Percentiles rank a stretch among this genome's conserved stretches.
These are phyloP conservation scores for Megacollybia platyphylla DNA, from an alignment of 1,284 basidiomycete species.

Conservation along the genomic window DNA sequence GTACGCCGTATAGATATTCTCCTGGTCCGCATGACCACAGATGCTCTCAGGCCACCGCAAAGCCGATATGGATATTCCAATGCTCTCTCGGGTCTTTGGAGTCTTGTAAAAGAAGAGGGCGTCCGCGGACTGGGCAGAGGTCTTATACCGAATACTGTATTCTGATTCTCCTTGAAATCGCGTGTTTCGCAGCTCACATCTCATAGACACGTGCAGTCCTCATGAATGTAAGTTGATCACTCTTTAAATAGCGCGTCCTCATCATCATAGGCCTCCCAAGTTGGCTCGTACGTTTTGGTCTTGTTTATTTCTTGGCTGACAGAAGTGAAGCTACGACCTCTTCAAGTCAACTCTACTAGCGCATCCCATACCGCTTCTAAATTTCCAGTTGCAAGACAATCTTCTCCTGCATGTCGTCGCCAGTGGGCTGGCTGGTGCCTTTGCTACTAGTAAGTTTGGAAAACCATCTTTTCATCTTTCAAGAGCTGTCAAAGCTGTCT, in stretches of 20 bases:
- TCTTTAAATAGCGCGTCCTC: conserved; percentile 5
- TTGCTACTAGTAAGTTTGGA: conserved; percentile 63
- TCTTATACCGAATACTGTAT: conserved; percentile 68
- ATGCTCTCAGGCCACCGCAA: conserved; percentile 61
- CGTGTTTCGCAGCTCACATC: conserved; percentile 5
- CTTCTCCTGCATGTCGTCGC: conserved; percentile 52
- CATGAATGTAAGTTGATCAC: conserved; percentile 60
- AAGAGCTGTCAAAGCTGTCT: conserved; percentile 44
- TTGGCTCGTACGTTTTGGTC: conserved; percentile 62
- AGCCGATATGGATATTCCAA: conserved; percentile 70
- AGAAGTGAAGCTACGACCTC: conserved; percentile 62
- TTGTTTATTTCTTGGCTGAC: conserved; percentile 2
- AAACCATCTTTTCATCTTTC: conserved; percentile 1
- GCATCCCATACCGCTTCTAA: conserved; percentile 38
- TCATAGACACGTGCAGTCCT: conserved; percentile 59
- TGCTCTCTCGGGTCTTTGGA: conserved; percentile 56
- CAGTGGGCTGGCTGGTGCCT: conserved; percentile 66
- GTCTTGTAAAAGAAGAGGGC: conserved; percentile 63
- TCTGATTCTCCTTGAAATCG: not conserved
- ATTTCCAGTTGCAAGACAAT: conserved; percentile 62
- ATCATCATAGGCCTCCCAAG: conserved; percentile 54
- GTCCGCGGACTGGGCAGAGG: conserved; percentile 60
- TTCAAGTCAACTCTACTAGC: conserved; percentile 64
- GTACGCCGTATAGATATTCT: conserved; percentile 38
- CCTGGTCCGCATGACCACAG: conserved; percentile 84